Percentiles rank a stretch among this genome's conserved stretches.
Conservation (phyloP, 345 rosid genomes). For the Zanthoxylum bungeanum region DNA sequence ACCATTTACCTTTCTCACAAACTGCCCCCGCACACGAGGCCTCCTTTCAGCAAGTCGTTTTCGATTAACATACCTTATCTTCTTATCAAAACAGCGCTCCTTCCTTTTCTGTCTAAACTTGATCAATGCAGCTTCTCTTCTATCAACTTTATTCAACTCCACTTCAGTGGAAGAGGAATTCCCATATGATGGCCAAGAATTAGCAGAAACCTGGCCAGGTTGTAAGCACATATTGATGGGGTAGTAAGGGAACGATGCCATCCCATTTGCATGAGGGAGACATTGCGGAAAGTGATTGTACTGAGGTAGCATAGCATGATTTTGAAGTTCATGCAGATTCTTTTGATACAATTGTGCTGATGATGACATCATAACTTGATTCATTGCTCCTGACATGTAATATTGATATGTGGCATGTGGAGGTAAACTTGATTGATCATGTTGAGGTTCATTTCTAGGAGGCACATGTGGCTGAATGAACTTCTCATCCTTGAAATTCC, state of each 20-base stretch:
- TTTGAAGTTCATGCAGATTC: conserved; percentile 49
- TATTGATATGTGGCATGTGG: conserved; percentile 56
- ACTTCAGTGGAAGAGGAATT: conserved; percentile 50
- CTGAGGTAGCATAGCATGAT: conserved; percentile 52
- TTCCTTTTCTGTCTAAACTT: conserved; percentile 95
- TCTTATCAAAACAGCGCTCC: conserved; percentile 94
- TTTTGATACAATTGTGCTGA: conserved; percentile 55
- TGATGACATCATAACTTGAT: conserved; percentile 72
- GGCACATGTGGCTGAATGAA: conserved; percentile 30
- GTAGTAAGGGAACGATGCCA: conserved; percentile 70
- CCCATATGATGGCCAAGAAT: conserved; percentile 66
- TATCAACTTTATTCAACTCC: conserved; percentile 57
- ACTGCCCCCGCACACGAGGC: conserved; percentile 97
- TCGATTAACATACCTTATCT: conserved; percentile 87
- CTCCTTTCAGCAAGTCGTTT: conserved; percentile 95
- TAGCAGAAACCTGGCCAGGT: conserved; percentile 56
- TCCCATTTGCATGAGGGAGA: conserved; percentile 52
- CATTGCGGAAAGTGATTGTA: conserved; percentile 69
- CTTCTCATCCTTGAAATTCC: conserved; percentile 43
- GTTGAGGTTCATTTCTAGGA: conserved; percentile 44
- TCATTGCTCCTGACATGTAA: conserved; percentile 69
- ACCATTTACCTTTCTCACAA: conserved; percentile 87
- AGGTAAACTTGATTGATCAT: conserved; percentile 44
- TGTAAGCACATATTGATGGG: conserved; percentile 63
- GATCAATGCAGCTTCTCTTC: conserved; percentile 87